Conservation (phyloP, 768 basidiomycete genomes). For the Suillus ampliporus region DNA sequence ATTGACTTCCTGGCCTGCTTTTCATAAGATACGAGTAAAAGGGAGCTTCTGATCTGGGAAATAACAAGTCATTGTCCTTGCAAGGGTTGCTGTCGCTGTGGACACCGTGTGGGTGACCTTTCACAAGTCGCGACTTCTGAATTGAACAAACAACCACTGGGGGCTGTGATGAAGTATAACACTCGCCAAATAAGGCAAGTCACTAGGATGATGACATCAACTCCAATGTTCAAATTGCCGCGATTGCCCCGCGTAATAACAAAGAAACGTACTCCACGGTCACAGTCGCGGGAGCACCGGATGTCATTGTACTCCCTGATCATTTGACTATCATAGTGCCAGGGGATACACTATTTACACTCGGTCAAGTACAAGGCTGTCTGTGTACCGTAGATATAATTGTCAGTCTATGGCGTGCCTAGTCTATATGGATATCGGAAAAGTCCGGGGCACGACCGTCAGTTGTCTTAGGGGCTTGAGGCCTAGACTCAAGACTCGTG, state of each 20-base stretch:
- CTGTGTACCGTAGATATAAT: no score
- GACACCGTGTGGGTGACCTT: constrained; percentile 10
- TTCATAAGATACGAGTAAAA: background rate
- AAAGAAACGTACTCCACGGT: no score
- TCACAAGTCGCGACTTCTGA: background rate
- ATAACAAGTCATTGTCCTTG: constrained; percentile 33
- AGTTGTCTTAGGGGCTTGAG: no score
- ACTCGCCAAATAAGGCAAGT: constrained; percentile 22
- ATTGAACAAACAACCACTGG: background rate
- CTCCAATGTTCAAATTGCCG: background rate
- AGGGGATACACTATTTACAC: no score
- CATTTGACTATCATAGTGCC: background rate
- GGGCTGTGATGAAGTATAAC: constrained; percentile 16
- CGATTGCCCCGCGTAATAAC: background rate
- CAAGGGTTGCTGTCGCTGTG: constrained; percentile 8
- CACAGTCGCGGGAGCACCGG: no score
- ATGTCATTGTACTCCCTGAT: background rate
- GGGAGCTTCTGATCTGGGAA: constrained; percentile 21
- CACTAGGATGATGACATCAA: constrained; percentile 2
- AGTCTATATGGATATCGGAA: no score
- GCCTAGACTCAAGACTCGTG: no score
- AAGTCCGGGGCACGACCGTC: no score
- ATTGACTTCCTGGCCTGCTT: background rate
- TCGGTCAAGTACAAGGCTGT: no score
- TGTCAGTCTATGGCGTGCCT: no score